phyloP scores from a whole-genome alignment of 306 rosid genomes.

The Elaeagnus macrophylla region DNA sequence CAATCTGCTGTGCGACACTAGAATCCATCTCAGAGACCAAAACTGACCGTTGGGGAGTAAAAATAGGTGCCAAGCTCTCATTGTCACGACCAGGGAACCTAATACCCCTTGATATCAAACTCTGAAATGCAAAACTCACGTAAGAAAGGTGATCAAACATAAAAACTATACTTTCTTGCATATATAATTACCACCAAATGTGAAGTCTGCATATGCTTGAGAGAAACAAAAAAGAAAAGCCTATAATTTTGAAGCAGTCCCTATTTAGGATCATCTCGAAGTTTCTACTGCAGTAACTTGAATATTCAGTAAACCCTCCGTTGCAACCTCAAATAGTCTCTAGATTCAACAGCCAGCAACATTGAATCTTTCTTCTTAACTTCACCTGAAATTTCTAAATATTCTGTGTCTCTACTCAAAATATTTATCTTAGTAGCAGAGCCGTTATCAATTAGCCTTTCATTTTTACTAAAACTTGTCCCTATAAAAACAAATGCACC shows the following conservation, averaged over 20 bases:
- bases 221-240: too few relatives aligned
- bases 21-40: slow-evolving; percentile 43
- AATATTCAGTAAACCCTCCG: background rate
- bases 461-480: too few relatives aligned
- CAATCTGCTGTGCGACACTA: slow-evolving; percentile 38
- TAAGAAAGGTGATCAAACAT: slow-evolving; percentile 9
- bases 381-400: background rate
- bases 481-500: too few relatives aligned
- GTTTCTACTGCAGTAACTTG: background rate
- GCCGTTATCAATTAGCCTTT: too few relatives aligned
- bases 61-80: slow-evolving; percentile 93
- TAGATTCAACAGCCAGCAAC: background rate
- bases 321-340: background rate
- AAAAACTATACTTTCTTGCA: background rate
- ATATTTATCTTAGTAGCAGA: too few relatives aligned
- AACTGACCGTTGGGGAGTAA: slow-evolving; percentile 75
- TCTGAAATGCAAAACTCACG: slow-evolving; percentile 39
- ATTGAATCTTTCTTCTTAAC: background rate
- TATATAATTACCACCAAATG: background rate
- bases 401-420: background rate
- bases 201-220: too few relatives aligned
- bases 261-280: background rate
- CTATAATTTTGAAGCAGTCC: too few relatives aligned
- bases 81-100: slow-evolving; percentile 94
- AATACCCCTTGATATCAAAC: slow-evolving; percentile 85